A percentile compares a stretch with the other conserved stretches of the same genome.
phyloP scores from a whole-genome alignment of 2,329 filamentous ascomycete species.

The Talaromyces sp. region DNA sequence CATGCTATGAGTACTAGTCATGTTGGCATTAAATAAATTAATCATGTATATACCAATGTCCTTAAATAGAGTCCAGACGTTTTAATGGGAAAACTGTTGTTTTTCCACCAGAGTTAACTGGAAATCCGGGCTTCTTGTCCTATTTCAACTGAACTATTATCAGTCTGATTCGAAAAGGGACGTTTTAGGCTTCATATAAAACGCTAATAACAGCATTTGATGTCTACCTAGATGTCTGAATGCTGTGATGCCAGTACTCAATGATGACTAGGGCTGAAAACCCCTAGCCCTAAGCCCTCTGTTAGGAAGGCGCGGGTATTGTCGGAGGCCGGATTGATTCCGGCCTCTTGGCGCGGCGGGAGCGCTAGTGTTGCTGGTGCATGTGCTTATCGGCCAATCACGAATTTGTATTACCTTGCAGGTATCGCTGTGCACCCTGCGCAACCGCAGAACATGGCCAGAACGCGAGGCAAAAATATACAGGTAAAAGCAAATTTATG shows the following conservation, averaged over 20 bases:
- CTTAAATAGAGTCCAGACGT: too few relatives aligned
- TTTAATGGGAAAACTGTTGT: too few relatives aligned
- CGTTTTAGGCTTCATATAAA: background rate
- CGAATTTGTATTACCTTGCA: background rate
- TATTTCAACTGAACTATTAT: background rate
- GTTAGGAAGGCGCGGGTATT: conserved; percentile 13
- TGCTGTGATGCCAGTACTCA: background rate
- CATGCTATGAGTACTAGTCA: background rate
- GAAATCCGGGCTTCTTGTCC: background rate
- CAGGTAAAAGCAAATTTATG: background rate
- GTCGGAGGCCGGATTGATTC: conserved; percentile 36
- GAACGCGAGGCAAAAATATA: background rate
- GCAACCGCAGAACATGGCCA: background rate
- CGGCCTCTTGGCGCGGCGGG: conserved; percentile 30
- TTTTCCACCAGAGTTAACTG: too few relatives aligned
- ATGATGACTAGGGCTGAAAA: background rate
- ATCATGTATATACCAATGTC: too few relatives aligned
- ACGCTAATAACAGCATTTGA: background rate
- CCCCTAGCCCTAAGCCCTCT: background rate
- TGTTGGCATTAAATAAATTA: too few relatives aligned
- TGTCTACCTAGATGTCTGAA: background rate
- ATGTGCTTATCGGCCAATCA: background rate
- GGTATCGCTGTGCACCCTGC: background rate
- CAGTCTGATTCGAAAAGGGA: background rate
- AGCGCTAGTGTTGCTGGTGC: background rate